These are phyloP conservation scores for Dactylella cylindrospora DNA, from an alignment of 2,329 filamentous ascomycete genomes.

Conservation along the genomic window DNA sequence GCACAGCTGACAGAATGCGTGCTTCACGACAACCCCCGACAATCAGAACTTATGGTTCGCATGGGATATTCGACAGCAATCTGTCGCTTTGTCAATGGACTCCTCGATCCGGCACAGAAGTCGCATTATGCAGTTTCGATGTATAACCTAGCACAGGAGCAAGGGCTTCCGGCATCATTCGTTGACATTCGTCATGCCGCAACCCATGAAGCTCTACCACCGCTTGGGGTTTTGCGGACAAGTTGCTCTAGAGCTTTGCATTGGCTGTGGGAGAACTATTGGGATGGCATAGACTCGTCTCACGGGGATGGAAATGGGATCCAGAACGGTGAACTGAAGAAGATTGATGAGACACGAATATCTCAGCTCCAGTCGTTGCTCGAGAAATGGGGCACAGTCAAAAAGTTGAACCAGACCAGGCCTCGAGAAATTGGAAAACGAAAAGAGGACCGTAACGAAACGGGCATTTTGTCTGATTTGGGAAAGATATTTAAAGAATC, in stretches of 20 bases:
- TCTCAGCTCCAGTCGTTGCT: conserved; percentile 26
- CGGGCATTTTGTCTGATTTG: conserved; percentile 21
- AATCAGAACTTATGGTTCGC: conserved; percentile 63
- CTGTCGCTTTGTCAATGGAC: conserved; percentile 76
- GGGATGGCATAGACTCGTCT: conserved; percentile 55
- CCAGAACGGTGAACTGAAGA: conserved; percentile 6
- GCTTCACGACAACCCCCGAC: conserved; percentile 62
- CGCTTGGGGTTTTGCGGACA: conserved; percentile 69
- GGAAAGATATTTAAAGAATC: conserved; percentile 24
- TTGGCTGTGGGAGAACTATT: conserved; percentile 92
- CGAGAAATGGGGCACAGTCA: conserved; percentile 20
- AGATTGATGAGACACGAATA: conserved; percentile 25
- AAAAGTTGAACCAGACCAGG: conserved; percentile 11
- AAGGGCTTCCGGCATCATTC: conserved; percentile 73
- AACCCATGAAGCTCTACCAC: conserved; percentile 83
- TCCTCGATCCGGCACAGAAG: conserved; percentile 71
- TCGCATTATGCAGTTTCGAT: conserved; percentile 65
- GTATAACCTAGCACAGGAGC: conserved; percentile 69
- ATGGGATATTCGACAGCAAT: conserved; percentile 74
- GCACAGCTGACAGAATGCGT: conserved; percentile 70
- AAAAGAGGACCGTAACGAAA: conserved; percentile 28
- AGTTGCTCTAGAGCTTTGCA: conserved; percentile 69
- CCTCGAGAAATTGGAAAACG: conserved; percentile 17
- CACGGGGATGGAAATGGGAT: conserved; percentile 21
- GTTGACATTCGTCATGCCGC: conserved; percentile 88